Percentiles rank a stretch among this genome's conserved stretches.
Evolutionary conservation across 139 green algal genomes (phyloP).

Genomic region (Tetraselmis chui): DNA sequence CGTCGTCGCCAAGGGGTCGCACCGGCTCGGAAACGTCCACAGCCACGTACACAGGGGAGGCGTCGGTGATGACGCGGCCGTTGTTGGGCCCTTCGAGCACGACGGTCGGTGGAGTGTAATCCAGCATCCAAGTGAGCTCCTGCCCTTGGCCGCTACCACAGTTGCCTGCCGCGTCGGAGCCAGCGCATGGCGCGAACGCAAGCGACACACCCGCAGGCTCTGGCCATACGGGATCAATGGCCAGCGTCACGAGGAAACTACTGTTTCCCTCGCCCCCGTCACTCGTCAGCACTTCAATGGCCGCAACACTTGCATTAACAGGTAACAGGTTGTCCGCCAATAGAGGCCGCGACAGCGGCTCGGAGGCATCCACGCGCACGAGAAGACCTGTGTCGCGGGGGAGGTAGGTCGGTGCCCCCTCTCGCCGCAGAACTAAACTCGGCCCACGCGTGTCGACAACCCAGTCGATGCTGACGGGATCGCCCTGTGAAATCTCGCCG

Average conservation of each 20-base stretch:
- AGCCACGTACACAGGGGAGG: not conserved
- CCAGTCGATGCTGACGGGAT: not conserved
- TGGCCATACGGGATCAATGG: not conserved
- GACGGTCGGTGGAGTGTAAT: not conserved
- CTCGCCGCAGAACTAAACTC: not conserved
- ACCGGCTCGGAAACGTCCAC: not conserved
- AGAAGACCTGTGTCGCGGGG: not conserved
- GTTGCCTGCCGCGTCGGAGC: not conserved
- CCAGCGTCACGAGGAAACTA: not conserved
- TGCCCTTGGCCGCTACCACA: not conserved
- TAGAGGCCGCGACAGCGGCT: not conserved
- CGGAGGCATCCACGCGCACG: not conserved
- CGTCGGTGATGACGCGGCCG: not conserved
- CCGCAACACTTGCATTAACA: not conserved
- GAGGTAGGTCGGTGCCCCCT: not conserved
- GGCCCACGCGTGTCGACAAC: not conserved
- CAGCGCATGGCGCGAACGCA: not conserved
- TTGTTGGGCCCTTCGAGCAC: not conserved
- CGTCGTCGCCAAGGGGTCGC: not conserved
- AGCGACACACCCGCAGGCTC: not conserved
- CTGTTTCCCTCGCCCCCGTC: too few species aligned
- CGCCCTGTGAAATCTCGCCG: not conserved
- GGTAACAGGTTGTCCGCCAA: not conserved
- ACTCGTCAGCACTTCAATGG: not conserved
- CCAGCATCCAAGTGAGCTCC: not conserved